phyloP scores from a whole-genome alignment of 169 alveolate genomes.

The Plasmodium malariae region DNA sequence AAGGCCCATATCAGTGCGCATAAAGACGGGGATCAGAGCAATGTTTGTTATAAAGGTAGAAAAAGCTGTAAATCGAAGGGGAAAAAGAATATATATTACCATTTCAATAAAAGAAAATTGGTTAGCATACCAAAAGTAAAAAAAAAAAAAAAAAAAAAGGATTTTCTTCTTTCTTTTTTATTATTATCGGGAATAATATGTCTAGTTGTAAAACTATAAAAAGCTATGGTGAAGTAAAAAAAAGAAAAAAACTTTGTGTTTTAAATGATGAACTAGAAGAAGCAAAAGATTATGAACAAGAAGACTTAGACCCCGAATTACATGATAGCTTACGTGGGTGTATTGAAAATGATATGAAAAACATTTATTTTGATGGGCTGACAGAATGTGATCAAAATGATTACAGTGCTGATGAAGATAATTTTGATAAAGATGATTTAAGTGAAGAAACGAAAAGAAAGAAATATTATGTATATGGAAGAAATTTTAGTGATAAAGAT shows the following conservation, averaged over 20 bases:
- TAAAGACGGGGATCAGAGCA: too few species aligned
- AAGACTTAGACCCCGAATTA: conserved; percentile 39
- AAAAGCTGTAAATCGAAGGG: neutral
- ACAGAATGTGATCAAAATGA: conserved; percentile 29
- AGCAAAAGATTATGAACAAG: conserved; percentile 1
- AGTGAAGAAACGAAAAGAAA: conserved; percentile 72
- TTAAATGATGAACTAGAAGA: conserved; percentile 14
- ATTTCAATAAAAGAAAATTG: neutral
- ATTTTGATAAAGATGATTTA: conserved; percentile 46
- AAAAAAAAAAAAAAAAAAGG: conserved; percentile 9
- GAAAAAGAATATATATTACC: neutral
- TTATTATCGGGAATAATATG: neutral
- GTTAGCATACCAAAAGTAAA: neutral
- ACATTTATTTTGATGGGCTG: conserved; percentile 44
- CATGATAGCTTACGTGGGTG: conserved; percentile 61
- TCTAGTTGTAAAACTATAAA: neutral
- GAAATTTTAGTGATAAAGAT: conserved; percentile 26
- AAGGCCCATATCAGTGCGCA: too few species aligned
- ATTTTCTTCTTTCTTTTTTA: neutral
- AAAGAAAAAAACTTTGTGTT: neutral
- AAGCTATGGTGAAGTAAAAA: neutral
- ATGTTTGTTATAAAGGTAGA: neutral
- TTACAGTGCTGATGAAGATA: conserved; percentile 37
- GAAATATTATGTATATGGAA: conserved; percentile 52
- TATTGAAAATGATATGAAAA: conserved; percentile 43